Conservation (phyloP, 73 alveolate species). For the Paramecium pentaurelia region DNA sequence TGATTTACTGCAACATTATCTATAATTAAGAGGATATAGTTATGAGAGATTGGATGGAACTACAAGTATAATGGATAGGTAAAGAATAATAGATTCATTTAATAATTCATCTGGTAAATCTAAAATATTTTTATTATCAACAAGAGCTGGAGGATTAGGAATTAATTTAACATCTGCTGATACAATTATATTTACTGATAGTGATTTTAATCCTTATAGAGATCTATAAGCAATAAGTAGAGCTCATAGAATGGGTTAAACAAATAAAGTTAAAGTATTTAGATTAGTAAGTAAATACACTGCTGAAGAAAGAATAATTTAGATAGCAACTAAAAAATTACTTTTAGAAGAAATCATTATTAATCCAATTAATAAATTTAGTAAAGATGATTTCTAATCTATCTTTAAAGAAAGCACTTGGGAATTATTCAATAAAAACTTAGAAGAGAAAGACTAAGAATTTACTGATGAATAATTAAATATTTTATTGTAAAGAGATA, state of each 20-base stretch:
- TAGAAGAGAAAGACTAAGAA: slow-evolving; percentile 62
- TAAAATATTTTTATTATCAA: slow-evolving; percentile 42
- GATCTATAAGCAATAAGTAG: slow-evolving; percentile 74
- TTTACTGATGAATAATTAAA: slow-evolving; percentile 66
- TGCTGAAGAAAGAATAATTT: slow-evolving; percentile 73
- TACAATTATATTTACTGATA: slow-evolving; percentile 70
- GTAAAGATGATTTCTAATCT: slow-evolving; percentile 56
- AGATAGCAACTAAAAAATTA: slow-evolving; percentile 69
- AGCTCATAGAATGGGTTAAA: slow-evolving; percentile 79
- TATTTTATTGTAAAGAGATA: slow-evolving; percentile 60
- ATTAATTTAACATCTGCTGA: slow-evolving; percentile 78
- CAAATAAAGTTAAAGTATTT: slow-evolving; percentile 68
- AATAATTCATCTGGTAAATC: slow-evolving; percentile 29
- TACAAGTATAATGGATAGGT: slow-evolving; percentile 46
- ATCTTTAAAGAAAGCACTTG: slow-evolving; percentile 70
- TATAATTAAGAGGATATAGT: slow-evolving; percentile 39
- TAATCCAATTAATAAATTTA: slow-evolving; percentile 57
- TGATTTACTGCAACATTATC: slow-evolving; percentile 82
- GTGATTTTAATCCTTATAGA: slow-evolving; percentile 80
- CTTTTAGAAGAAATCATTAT: slow-evolving; percentile 61
- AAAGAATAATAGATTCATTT: slow-evolving; percentile 52
- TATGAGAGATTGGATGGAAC: slow-evolving; percentile 62
- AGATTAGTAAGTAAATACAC: slow-evolving; percentile 73
- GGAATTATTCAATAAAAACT: slow-evolving; percentile 62
- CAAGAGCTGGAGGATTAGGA: slow-evolving; percentile 68